Percentiles rank a stretch among this genome's conserved stretches.
phyloP scores from a whole-genome alignment of 352 stramenopile species.

The Globisporangium paddicum region DNA sequence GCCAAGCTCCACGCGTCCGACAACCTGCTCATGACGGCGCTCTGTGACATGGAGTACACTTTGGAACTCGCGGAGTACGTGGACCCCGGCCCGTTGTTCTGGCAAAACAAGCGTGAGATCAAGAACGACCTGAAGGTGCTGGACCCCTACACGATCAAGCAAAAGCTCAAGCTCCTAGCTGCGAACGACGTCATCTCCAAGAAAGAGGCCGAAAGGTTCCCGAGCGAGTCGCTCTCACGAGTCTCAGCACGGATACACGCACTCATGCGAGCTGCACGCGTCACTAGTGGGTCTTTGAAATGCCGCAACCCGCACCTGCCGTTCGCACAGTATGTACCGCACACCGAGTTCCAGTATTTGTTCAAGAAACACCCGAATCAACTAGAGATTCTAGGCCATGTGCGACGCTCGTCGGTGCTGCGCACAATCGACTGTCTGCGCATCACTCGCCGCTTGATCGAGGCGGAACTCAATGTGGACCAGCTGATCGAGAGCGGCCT shows the following conservation, averaged over 20 bases:
- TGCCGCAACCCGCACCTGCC: constrained; percentile 23
- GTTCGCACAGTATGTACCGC: constrained; percentile 40
- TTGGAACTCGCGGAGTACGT: constrained; percentile 53
- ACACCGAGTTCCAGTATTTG: constrained; percentile 50
- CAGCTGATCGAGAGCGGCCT: constrained; percentile 23
- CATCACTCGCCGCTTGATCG: constrained; percentile 36
- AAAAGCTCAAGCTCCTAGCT: constrained; percentile 48
- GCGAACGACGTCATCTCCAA: constrained; percentile 23
- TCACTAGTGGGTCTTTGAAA: constrained; percentile 15
- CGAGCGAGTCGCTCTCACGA: constrained; percentile 29
- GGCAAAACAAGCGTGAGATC: constrained; percentile 39
- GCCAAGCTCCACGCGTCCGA: constrained; percentile 54
- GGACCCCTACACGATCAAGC: constrained; percentile 39
- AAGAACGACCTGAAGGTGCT: constrained; percentile 39
- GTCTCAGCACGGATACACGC: constrained; percentile 52
- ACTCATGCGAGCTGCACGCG: constrained; percentile 29
- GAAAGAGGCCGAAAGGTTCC: constrained; percentile 40
- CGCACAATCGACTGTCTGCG: constrained; percentile 59
- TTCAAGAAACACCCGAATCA: constrained; percentile 57
- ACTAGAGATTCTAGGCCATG: constrained; percentile 33
- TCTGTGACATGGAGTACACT: constrained; percentile 48
- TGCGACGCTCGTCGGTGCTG: constrained; percentile 46
- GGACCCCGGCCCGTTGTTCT: constrained; percentile 49
- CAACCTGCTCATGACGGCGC: constrained; percentile 53
- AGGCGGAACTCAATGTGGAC: constrained; percentile 42